Evolutionary conservation across 1,284 basidiomycete genomes (phyloP), one percentile per base, ranked within the genome.

Genomic region (Boletus smithii): DNA sequence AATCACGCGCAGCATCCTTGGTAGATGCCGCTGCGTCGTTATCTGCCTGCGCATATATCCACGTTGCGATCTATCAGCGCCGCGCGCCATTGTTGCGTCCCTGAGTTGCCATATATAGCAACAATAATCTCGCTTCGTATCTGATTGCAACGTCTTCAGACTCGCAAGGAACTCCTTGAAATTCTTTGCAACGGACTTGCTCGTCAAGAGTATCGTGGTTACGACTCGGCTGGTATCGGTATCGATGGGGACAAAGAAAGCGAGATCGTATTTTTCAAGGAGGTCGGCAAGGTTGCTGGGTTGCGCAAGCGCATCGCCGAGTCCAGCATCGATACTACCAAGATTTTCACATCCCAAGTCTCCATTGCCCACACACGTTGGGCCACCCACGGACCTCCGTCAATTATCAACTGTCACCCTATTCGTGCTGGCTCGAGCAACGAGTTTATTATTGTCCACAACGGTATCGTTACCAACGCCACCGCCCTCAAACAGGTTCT

Each of bases 301-400:
- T 81, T 99, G 49, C 89, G 93, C 71, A 91, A 97, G 76, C 85
- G 89, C 73, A 95, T 97, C 62, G 83, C 85, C 47, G 77, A 80
- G 55, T 85, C 90, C 14, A 72, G 67, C 53, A 67, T 95, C 61
- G 84, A 98, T 71, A 85, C 91, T 58, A 72, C 76, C 67, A 95
- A 91, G 76, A 79, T 83, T 29, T 90, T 87, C 69, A 68, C 93
- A 50, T 86, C 86, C 44, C 95, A 97, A 72, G 92, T 94, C 44
- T 93, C 92, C 43, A 98, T 99, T 73, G 97, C 95, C 22, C 97
- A 99, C 77, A 99, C 97, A 14, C 92, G 97, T 55, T 99, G 97
- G 97, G 97, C 97, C 3, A 99, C 97, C n/a, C 97, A 99, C 69
- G 97, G 97, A 53, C 84, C 88, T 42, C 91, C 92, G 24, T 88